Conservation (phyloP, 768 basidiomycete species). For the Hydnum rufescens region DNA sequence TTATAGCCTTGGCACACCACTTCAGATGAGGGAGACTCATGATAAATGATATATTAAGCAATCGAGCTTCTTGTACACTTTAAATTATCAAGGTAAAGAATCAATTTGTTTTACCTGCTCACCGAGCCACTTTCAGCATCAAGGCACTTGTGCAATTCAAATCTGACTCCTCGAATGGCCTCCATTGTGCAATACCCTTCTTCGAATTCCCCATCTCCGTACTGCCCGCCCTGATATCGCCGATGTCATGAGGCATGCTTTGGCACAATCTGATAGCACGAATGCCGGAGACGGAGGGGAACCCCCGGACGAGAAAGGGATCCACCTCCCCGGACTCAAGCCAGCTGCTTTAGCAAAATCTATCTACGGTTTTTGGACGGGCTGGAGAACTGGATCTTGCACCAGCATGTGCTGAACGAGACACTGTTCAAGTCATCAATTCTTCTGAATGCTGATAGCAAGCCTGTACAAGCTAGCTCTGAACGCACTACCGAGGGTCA, state of each 20-base stretch:
- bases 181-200: slow-evolving; percentile 71
- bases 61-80: too few species aligned
- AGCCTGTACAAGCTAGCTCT: slow-evolving; percentile 63
- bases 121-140: slow-evolving; percentile 85
- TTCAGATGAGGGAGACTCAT: too few species aligned
- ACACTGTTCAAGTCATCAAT: slow-evolving; percentile 72
- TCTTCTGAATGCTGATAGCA: slow-evolving; percentile 69
- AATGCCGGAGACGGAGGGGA: slow-evolving; percentile 20
- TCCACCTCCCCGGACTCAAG: slow-evolving; percentile 7
- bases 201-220: slow-evolving; percentile 69
- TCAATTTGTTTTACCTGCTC: too few species aligned
- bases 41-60: too few species aligned
- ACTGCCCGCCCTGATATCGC: slow-evolving; percentile 72
- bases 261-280: slow-evolving; percentile 24
- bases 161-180: slow-evolving; percentile 76
- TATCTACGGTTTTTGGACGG: slow-evolving; percentile 89
- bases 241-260: slow-evolving; percentile 45
- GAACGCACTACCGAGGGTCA: slow-evolving; percentile 73
- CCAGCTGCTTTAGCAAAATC: slow-evolving; percentile 38
- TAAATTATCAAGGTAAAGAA: too few species aligned
- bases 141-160: slow-evolving; percentile 82
- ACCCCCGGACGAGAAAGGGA: slow-evolving; percentile 11
- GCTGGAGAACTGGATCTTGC: slow-evolving; percentile 44
- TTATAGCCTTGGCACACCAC: too few species aligned
- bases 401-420: slow-evolving; percentile 76